These are phyloP conservation scores for Vitellaria paradoxa DNA, from an alignment of 179 eudicot species.

Conservation along the genomic window DNA sequence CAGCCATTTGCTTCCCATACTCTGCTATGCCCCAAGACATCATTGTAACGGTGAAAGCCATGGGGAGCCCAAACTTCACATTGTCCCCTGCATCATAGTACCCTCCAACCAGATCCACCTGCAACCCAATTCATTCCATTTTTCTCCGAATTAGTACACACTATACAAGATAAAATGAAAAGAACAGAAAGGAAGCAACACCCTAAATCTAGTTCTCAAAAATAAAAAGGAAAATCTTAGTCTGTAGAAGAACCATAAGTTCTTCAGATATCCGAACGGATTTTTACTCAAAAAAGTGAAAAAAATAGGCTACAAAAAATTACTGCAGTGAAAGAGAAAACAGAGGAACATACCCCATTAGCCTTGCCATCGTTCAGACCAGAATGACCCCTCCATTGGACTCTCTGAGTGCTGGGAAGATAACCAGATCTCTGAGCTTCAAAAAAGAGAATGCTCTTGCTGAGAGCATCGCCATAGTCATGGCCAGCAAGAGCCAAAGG, in stretches of 20 bases:
- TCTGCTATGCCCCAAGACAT: conserved; percentile 90
- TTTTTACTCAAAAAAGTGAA: background rate
- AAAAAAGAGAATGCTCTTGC: conserved; percentile 80
- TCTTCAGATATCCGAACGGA: background rate
- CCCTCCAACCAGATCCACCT: conserved; percentile 97
- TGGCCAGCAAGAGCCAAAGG: conserved; percentile 62
- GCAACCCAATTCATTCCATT: conserved; percentile 2
- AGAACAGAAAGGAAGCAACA: background rate
- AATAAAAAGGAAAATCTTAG: background rate
- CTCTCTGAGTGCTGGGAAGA: conserved; percentile 73
- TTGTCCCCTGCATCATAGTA: conserved; percentile 98
- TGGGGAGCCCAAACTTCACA: conserved; percentile 87
- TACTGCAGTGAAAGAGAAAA: background rate
- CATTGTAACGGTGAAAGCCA: conserved; percentile 93
- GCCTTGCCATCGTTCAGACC: conserved; percentile 81
- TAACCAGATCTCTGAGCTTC: conserved; percentile 97
- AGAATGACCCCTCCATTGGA: conserved; percentile 87
- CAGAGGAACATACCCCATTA: conserved; percentile 50
- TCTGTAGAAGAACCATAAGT: background rate
- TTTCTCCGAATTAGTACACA: background rate
- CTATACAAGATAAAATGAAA: no score
- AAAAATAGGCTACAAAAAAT: no score
- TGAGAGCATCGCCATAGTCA: conserved; percentile 77
- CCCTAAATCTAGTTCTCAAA: background rate
- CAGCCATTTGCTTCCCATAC: conserved; percentile 62